Conservation (phyloP, 2,329 filamentous ascomycete species). For the Ramichloridium luteum region DNA sequence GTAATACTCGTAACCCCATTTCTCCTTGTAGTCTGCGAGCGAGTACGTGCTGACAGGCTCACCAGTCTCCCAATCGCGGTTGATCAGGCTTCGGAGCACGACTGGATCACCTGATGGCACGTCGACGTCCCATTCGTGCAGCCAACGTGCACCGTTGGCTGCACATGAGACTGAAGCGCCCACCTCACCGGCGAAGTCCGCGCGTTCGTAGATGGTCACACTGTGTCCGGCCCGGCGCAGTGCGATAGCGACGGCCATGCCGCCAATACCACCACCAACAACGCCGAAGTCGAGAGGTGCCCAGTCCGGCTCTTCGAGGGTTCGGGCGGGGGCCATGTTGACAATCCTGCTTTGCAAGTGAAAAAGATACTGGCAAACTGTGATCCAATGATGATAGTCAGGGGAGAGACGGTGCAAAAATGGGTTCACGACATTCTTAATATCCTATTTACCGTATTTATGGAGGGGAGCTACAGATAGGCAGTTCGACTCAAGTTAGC, state of each 20-base stretch:
- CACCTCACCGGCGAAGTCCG: slow-evolving; percentile 55
- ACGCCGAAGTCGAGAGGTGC: slow-evolving; percentile 25
- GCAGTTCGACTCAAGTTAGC: too few species aligned
- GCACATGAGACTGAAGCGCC: slow-evolving; percentile 57
- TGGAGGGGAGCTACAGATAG: too few species aligned
- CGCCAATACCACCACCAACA: slow-evolving; percentile 43
- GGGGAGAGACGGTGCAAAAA: too few species aligned
- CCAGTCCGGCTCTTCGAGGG: too few species aligned
- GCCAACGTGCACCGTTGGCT: slow-evolving; percentile 57
- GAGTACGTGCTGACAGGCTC: slow-evolving; percentile 53
- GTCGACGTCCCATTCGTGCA: slow-evolving; percentile 57
- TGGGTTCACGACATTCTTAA: too few species aligned
- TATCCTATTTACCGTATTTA: too few species aligned
- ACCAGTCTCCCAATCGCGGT: slow-evolving; percentile 57
- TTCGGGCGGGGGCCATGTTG: too few species aligned
- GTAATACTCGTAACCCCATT: slow-evolving; percentile 52
- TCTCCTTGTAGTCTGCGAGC: slow-evolving; percentile 51
- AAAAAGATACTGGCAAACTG: too few species aligned
- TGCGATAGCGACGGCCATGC: slow-evolving; percentile 39
- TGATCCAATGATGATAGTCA: too few species aligned
- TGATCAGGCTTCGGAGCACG: slow-evolving; percentile 53
- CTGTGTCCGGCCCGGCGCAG: slow-evolving; percentile 42
- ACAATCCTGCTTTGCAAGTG: too few species aligned
- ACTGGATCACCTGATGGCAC: slow-evolving; percentile 53
- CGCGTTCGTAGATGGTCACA: slow-evolving; percentile 51